These are phyloP conservation scores for Pseudozyma pruni DNA, from an alignment of 1,284 basidiomycete genomes.

Conservation along the genomic window DNA sequence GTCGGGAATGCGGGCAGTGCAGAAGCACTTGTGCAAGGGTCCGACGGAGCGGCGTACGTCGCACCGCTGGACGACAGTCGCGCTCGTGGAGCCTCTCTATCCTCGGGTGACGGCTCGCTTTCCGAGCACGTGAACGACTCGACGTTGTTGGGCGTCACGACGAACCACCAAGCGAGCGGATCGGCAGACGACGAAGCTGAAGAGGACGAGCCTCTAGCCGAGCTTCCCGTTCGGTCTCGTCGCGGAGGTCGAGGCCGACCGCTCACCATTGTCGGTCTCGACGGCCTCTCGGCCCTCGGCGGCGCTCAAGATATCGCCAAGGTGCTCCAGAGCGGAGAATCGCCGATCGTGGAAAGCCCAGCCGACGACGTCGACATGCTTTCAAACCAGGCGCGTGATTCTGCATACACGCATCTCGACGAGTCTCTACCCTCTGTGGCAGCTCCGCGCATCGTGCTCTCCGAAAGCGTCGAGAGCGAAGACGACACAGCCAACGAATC, in stretches of 20 bases:
- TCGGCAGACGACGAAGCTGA: constrained; percentile 6
- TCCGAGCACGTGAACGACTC: not conserved
- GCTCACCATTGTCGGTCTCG: constrained; percentile 38
- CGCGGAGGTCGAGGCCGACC: constrained; percentile 30
- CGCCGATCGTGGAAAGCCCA: not conserved
- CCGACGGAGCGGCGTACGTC: not conserved
- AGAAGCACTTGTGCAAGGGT: not conserved
- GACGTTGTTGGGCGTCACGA: not conserved
- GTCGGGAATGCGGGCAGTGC: not conserved
- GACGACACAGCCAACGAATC: constrained; percentile 8
- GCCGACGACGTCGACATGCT: not conserved
- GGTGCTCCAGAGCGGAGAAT: constrained; percentile 23
- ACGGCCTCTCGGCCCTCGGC: constrained; percentile 28
- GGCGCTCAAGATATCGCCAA: constrained; percentile 21
- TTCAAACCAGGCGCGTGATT: not conserved
- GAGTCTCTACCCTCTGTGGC: constrained; percentile 2
- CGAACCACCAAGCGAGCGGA: not conserved
- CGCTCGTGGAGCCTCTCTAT: constrained; percentile 1
- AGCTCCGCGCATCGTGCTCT: constrained; percentile 32
- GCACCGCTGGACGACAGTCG: not conserved
- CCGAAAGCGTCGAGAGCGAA: constrained; percentile 20
- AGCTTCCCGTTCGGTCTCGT: constrained; percentile 32
- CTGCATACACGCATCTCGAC: not conserved
- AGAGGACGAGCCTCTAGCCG: constrained; percentile 20
- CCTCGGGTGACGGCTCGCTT: constrained; percentile 8